Conservation (phyloP, 352 stramenopile species). For the Phytophthora pisi region DNA sequence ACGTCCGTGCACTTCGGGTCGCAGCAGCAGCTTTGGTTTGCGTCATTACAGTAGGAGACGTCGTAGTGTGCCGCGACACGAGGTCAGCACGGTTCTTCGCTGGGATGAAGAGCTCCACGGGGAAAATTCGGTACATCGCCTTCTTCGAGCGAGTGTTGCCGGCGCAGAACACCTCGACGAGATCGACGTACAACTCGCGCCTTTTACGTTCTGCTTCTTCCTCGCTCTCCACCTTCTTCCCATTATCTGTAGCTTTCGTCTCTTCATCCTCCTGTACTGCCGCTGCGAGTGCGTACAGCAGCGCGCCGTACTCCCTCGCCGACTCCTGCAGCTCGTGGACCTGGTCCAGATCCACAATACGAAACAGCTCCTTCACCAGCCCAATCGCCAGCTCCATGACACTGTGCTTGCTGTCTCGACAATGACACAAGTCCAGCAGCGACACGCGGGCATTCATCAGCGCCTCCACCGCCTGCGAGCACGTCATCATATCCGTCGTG, state of each 20-base stretch:
- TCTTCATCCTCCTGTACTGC: conserved; percentile 43
- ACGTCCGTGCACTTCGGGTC: conserved; percentile 48
- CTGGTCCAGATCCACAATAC: conserved; percentile 72
- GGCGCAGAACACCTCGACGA: conserved; percentile 85
- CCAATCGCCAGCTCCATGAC: conserved; percentile 69
- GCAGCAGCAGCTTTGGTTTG: conserved; percentile 11
- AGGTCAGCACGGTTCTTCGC: conserved; percentile 56
- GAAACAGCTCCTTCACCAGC: conserved; percentile 80
- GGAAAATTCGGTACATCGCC: conserved; percentile 79
- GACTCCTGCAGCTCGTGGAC: conserved; percentile 83
- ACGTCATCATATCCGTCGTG: conserved; percentile 61
- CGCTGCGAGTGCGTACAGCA: conserved; percentile 70
- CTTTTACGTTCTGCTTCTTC: conserved; percentile 25
- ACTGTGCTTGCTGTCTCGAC: conserved; percentile 25
- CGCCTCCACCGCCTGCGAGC: conserved; percentile 61
- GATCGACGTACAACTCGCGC: conserved; percentile 61
- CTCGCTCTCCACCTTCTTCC: neutral
- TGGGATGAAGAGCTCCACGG: conserved; percentile 82
- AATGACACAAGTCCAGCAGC: conserved; percentile 74
- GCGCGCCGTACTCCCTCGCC: conserved; percentile 72
- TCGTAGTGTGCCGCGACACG: conserved; percentile 64
- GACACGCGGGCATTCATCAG: conserved; percentile 73
- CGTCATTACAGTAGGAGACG: conserved; percentile 41
- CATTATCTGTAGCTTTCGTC: conserved; percentile 25
- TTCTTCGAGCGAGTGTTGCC: conserved; percentile 82